Evolutionary conservation across 1,284 basidiomycete genomes (phyloP), one percentile per base, ranked within the genome.

Genomic region (Tilletia indica): DNA sequence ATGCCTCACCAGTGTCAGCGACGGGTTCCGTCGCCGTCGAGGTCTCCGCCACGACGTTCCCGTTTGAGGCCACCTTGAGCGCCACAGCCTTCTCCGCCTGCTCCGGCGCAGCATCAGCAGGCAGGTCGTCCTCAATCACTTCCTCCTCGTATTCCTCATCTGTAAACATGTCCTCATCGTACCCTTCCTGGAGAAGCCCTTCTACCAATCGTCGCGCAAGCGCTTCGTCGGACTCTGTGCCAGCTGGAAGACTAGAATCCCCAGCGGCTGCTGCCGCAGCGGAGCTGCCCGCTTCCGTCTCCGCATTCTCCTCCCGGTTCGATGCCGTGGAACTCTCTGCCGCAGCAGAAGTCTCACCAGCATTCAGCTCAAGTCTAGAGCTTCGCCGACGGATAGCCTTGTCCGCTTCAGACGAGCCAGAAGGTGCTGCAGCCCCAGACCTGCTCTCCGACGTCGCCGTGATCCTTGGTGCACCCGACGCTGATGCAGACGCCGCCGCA

Each of bases 21-120:
- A 2, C 66, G 16, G 36, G 12, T 2, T 38, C 58, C 8, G 58
- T 42, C 34, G 61, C 31, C 3, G 61, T 64, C 36, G 36, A 94
- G 0, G 96, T 98, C 84, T 97, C 93, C 9, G 94, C 95, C 81
- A 94, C 93, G 8, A 98, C 89, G 81, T 92, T 93, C 25, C 51
- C 78, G 21, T 80, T 78, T 68, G 76, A 74, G 21, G 76, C 76
- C 36, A 80, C 78, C 42, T 79, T 73, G 25, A 81, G 76, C 36
- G 78, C 78, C 71, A 81, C 76, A 8, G 80, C 80, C 73, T 77
- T 76, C 70, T 80, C 79, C 8, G 67, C 77, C 36, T 25, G 16
- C 8, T 64, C 61, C 36, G 12, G 9, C 8, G 36, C 12, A 21
- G 71, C 71, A 1, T 79, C 79, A 14, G 71, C 68, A 14, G 74